Evolutionary conservation across 148 eudicot genomes (phyloP).

Genomic region (Rhododendron molle): DNA sequence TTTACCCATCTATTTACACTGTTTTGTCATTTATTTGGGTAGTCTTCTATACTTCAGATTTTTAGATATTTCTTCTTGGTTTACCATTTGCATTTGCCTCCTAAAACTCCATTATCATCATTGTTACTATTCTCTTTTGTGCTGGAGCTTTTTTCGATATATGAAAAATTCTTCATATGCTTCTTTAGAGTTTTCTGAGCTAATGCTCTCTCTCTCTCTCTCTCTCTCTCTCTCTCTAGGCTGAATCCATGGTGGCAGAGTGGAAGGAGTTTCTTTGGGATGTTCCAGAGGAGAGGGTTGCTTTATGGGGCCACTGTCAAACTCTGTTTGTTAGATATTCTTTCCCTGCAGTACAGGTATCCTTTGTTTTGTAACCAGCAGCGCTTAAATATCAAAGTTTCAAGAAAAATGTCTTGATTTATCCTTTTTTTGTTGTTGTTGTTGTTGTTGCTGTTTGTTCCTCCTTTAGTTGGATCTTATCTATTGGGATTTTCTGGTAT

Average conservation of each 20-base stretch:
- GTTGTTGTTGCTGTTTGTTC: background rate
- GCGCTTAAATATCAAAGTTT: conserved; percentile 6
- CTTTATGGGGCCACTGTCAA: conserved; percentile 98
- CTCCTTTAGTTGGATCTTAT: background rate
- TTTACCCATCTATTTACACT: background rate
- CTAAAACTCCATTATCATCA: background rate
- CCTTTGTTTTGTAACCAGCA: conserved; percentile 6
- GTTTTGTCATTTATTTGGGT: background rate
- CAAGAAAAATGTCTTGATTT: background rate
- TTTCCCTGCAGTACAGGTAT: conserved; percentile 87
- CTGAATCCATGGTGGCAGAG: conserved; percentile 91
- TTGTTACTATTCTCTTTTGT: background rate
- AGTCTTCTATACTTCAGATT: background rate
- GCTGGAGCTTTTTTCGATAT: background rate
- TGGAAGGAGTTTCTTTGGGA: conserved; percentile 99
- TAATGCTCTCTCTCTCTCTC: conserved; percentile 1
- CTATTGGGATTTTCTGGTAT: conserved; percentile 6
- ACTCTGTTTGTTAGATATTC: conserved; percentile 72
- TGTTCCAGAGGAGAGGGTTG: conserved; percentile 89
- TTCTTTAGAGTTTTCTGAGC: background rate
- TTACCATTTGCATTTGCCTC: background rate
- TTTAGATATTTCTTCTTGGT: background rate
- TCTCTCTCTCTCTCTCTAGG: conserved; percentile 32
- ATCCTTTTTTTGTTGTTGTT: background rate
- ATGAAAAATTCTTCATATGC: background rate